A percentile compares a stretch with the other conserved stretches of the same genome.
Conservation (phyloP, 345 rosid species). For the Ceriops zippeliana region DNA sequence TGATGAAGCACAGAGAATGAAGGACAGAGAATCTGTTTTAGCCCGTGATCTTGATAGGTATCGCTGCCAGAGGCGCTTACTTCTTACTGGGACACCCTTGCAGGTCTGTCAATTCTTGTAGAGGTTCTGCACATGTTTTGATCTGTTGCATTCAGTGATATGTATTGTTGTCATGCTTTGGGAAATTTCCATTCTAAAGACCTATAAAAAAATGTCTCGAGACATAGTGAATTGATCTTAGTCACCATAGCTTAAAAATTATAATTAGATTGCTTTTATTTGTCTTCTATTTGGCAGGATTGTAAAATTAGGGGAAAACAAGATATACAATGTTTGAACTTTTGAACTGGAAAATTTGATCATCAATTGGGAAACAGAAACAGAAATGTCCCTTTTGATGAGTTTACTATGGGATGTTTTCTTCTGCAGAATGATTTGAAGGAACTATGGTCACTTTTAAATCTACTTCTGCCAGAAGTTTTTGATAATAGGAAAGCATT, state of each 20-base stretch:
- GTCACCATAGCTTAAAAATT: not conserved
- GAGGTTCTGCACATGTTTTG: not conserved
- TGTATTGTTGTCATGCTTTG: not conserved
- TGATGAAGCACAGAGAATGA: constrained; percentile 99
- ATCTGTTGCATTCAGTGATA: not conserved
- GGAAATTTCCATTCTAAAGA: not conserved
- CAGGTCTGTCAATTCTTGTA: constrained; percentile 57
- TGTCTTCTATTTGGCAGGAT: not conserved
- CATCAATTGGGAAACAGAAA: not conserved
- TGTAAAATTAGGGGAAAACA: not conserved
- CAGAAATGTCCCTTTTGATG: not conserved
- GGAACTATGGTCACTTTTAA: constrained; percentile 98
- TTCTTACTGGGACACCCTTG: constrained; percentile 98
- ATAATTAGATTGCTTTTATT: not conserved
- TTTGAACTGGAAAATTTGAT: not conserved
- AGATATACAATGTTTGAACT: not conserved
- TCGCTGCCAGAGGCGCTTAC: constrained; percentile 97
- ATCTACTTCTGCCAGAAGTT: constrained; percentile 98
- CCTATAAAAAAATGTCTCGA: not conserved
- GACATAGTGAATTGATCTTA: not conserved
- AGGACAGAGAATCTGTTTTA: constrained; percentile 98
- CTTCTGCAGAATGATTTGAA: constrained; percentile 88
- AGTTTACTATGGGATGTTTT: constrained; percentile 5
- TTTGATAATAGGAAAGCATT: constrained; percentile 98
- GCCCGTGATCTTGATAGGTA: constrained; percentile 99